Evolutionary conservation across 2,329 filamentous ascomycete genomes (phyloP).

Genomic region (Verticillium isaacii): DNA sequence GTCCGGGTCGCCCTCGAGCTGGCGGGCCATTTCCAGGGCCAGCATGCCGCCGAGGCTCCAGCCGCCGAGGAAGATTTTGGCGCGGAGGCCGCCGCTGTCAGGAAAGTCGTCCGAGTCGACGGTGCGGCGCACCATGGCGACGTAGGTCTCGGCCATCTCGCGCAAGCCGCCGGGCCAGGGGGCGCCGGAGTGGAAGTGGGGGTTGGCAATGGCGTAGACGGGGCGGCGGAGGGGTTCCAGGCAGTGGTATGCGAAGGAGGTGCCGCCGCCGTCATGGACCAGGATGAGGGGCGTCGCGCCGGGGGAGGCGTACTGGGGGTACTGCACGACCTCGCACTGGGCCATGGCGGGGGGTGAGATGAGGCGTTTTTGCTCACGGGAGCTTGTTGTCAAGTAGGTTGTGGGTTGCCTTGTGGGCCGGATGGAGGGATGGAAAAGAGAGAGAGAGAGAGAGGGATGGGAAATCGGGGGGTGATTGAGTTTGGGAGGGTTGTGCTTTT

Average conservation of each 20-base stretch:
- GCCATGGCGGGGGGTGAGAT: background rate
- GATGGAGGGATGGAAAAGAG: background rate
- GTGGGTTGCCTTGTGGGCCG: background rate
- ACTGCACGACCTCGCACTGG: conserved; percentile 11
- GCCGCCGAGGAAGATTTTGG: conserved; percentile 45
- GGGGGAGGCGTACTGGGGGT: conserved; percentile 15
- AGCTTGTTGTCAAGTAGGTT: background rate
- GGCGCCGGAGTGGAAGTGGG: conserved; percentile 40
- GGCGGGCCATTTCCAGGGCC: conserved; percentile 43
- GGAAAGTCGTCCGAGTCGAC: conserved; percentile 25
- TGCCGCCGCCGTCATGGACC: conserved; percentile 58
- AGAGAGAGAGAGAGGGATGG: too few species aligned
- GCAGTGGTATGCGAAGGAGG: conserved; percentile 52
- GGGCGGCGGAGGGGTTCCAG: conserved; percentile 42
- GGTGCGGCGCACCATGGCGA: conserved; percentile 34
- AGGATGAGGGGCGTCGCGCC: conserved; percentile 44
- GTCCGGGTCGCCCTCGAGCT: conserved; percentile 22
- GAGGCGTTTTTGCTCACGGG: conserved; percentile 1
- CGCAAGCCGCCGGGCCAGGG: conserved; percentile 46
- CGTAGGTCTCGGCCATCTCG: conserved; percentile 51
- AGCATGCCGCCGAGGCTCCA: conserved; percentile 52
- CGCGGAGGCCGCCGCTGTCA: conserved; percentile 8
- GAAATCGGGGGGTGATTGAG: too few species aligned
- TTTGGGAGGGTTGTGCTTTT: too few species aligned
- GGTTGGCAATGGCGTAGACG: conserved; percentile 52